Percentiles rank a stretch among this genome's conserved stretches.
Evolutionary conservation across 1,139 yeast species (phyloP).

Genomic region (Nematodospora anomalae): DNA sequence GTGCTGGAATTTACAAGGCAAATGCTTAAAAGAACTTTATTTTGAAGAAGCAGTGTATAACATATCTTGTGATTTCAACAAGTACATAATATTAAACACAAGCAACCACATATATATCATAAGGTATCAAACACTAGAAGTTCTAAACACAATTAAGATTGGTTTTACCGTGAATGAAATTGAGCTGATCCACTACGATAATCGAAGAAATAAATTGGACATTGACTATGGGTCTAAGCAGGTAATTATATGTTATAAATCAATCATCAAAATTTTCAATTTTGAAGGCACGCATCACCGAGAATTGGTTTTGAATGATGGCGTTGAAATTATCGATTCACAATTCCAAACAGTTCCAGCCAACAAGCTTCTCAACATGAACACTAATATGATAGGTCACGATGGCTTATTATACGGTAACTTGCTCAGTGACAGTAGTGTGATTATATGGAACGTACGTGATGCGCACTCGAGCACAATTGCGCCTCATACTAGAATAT

Average conservation of each 20-base stretch:
- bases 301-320: slow-evolving; percentile 17
- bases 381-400: slow-evolving; percentile 28
- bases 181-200: slow-evolving; percentile 9
- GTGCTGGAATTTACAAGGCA: slow-evolving; percentile 33
- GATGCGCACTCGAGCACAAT: slow-evolving; percentile 21
- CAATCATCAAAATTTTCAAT: slow-evolving; percentile 28
- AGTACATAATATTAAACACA: slow-evolving; percentile 26
- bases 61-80: slow-evolving; percentile 33
- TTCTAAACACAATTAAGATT: slow-evolving; percentile 11
- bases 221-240: slow-evolving; percentile 58
- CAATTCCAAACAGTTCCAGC: slow-evolving; percentile 18
- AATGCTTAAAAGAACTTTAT: slow-evolving; percentile 15
- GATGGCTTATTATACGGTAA: slow-evolving; percentile 42
- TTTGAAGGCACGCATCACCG: slow-evolving; percentile 15
- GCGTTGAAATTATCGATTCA: slow-evolving; percentile 20
- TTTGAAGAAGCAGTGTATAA: slow-evolving; percentile 21
- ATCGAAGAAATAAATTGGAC: slow-evolving; percentile 21
- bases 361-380: slow-evolving; percentile 14
- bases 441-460: slow-evolving; percentile 43
- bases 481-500: slow-evolving; percentile 21
- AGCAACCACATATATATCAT: slow-evolving; percentile 21
- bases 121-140: slow-evolving; percentile 19
- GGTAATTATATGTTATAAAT: slow-evolving; percentile 30
- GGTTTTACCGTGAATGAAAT: slow-evolving; percentile 11
- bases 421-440: slow-evolving; percentile 35